phyloP scores from a whole-genome alignment of 176 grass and related monocot genomes.

The Cymbopogon citratus region DNA sequence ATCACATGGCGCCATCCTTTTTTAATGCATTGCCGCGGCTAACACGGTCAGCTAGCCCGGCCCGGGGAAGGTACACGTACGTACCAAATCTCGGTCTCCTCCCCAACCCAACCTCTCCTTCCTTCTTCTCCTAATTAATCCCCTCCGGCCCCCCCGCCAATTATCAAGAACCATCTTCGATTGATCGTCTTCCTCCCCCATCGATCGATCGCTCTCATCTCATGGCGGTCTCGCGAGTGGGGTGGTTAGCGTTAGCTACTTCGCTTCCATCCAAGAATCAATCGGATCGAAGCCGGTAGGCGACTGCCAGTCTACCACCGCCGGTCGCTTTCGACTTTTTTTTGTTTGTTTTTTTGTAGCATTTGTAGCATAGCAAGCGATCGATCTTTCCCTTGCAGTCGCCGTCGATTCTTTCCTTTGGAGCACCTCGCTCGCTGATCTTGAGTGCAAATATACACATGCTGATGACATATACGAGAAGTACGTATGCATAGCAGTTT shows the following conservation, averaged over 20 bases:
- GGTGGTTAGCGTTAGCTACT: slow-evolving; percentile 33
- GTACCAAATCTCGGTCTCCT: not conserved
- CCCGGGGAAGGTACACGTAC: not conserved
- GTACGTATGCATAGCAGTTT: not conserved
- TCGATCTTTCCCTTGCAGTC: slow-evolving; percentile 8
- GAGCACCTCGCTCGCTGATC: not conserved
- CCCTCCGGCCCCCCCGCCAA: not conserved
- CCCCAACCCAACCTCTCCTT: not conserved
- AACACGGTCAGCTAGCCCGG: slow-evolving; percentile 16
- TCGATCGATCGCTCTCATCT: not conserved
- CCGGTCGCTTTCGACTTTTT: not conserved
- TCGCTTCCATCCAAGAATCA: slow-evolving; percentile 18
- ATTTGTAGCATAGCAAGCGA: not conserved
- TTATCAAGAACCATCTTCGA: not conserved
- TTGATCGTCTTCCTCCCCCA: not conserved
- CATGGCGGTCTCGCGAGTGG: not conserved
- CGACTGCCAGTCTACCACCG: not conserved
- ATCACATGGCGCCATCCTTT: slow-evolving; percentile 29
- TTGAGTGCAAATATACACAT: not conserved
- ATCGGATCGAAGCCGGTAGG: not conserved
- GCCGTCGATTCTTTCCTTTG: not conserved
- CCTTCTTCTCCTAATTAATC: not conserved
- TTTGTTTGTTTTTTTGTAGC: too few species aligned
- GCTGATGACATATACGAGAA: not conserved
- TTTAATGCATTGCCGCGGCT: not conserved